A percentile compares a stretch with the other conserved stretches of the same genome.
phyloP scores from a whole-genome alignment of 495 filamentous ascomycete species.

The Mytilinidion resinicola region DNA sequence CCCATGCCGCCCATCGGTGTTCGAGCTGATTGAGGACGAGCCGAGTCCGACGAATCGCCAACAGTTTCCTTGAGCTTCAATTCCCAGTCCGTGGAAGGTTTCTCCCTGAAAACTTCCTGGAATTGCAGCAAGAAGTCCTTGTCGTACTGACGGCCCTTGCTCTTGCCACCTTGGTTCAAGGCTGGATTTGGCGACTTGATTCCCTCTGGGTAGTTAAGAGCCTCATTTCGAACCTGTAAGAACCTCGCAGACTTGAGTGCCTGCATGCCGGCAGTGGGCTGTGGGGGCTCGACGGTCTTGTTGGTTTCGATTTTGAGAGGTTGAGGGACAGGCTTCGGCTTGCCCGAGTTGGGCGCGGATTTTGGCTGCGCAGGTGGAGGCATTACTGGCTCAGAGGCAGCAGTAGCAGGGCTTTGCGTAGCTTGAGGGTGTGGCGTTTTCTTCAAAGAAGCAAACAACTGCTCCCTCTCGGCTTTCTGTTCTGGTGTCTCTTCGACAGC shows the following conservation, averaged over 20 bases:
- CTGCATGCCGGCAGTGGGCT: conserved; percentile 87
- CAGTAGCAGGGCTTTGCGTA: conserved; percentile 46
- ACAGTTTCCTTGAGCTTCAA: conserved; percentile 76
- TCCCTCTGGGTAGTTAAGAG: conserved; percentile 64
- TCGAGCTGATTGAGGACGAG: conserved; percentile 47
- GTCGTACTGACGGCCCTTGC: conserved; percentile 85
- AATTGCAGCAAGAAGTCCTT: conserved; percentile 96
- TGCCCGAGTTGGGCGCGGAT: conserved; percentile 35
- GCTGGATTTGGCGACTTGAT: conserved; percentile 86
- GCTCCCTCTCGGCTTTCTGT: conserved; percentile 31
- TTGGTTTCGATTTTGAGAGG: conserved; percentile 77
- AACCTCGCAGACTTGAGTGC: conserved; percentile 82
- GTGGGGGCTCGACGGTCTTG: conserved; percentile 76
- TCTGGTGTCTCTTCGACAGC: conserved; percentile 26
- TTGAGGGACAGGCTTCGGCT: conserved; percentile 63
- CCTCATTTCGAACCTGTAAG: conserved; percentile 59
- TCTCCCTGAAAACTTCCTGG: conserved; percentile 87
- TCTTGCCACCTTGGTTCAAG: conserved; percentile 66
- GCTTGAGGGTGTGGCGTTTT: conserved; percentile 45
- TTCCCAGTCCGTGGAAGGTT: conserved; percentile 87
- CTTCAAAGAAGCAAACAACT: conserved; percentile 51
- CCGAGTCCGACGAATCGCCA: conserved; percentile 66
- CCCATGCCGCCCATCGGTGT: conserved; percentile 52
- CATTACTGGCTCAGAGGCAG: conserved; percentile 44
- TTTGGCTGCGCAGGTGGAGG: conserved; percentile 34